phyloP scores from a whole-genome alignment of 805 yeast genomes.

The Ogataea thermomethanolica region DNA sequence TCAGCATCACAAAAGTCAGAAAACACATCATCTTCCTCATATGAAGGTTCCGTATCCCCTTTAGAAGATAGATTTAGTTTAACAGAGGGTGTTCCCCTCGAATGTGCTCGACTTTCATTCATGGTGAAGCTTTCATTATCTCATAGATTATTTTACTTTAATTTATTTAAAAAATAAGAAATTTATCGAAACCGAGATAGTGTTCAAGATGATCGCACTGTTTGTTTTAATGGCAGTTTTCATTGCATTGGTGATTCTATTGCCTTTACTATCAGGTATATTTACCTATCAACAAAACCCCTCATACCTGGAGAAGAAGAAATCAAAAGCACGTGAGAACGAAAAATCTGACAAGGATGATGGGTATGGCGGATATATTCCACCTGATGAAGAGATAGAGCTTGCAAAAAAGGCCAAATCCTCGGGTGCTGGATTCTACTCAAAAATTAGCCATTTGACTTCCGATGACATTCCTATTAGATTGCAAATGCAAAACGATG shows the following conservation, averaged over 20 bases:
- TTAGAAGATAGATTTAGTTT: constrained; percentile 1
- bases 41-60: too few relatives aligned
- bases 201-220: constrained; percentile 15
- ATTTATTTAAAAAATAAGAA: background rate
- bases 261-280: constrained; percentile 30
- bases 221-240: constrained; percentile 20
- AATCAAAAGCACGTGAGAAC: constrained; percentile 5
- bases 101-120: background rate
- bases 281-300: constrained; percentile 29
- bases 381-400: constrained; percentile 31
- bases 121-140: background rate
- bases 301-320: constrained; percentile 19
- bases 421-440: constrained; percentile 24
- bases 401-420: constrained; percentile 10
- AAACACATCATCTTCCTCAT: constrained; percentile 6
- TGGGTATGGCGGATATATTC: constrained; percentile 23
- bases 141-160: too few relatives aligned
- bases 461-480: constrained; percentile 31
- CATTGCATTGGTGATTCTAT: constrained; percentile 20
- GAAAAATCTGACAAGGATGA: background rate
- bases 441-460: constrained; percentile 25
- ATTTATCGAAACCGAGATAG: background rate
- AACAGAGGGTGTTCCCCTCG: constrained; percentile 1
- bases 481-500: constrained; percentile 22
- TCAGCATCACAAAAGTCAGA: constrained; percentile 12